A percentile compares a stretch with the other conserved stretches of the same genome.
Evolutionary conservation across 306 rosid genomes (phyloP).

Genomic region (Pterocarpus macrocarpus): DNA sequence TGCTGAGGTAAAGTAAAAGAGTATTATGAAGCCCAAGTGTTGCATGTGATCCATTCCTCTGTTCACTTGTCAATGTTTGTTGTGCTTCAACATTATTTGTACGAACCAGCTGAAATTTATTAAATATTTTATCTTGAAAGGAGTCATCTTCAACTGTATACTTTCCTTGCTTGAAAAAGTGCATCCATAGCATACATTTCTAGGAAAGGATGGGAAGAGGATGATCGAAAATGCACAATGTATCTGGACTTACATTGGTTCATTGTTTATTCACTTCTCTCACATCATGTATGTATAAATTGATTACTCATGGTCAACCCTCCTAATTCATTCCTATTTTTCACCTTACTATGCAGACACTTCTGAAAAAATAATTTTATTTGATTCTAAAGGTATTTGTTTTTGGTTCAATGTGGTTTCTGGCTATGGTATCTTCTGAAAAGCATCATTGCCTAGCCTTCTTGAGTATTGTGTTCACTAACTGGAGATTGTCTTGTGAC

Average conservation of each 20-base stretch:
- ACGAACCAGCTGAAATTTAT: conserved; percentile 12
- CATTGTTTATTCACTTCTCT: conserved; percentile 1
- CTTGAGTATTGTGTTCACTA: conserved; percentile 33
- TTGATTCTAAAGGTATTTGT: neutral
- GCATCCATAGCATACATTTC: neutral
- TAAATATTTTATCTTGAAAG: neutral
- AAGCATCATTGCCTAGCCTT: conserved; percentile 18
- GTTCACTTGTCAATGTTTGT: conserved; percentile 9
- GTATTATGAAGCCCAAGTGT: conserved; percentile 9
- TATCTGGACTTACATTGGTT: conserved; percentile 23
- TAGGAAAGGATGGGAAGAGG: conserved; percentile 17
- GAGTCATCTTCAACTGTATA: conserved; percentile 21
- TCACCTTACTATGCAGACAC: neutral
- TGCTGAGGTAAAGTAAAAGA: conserved; percentile 7
- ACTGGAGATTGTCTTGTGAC: conserved; percentile 46
- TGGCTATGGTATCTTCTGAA: conserved; percentile 20
- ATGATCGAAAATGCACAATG: neutral
- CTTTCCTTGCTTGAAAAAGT: neutral
- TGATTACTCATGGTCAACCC: neutral
- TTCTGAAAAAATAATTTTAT: neutral
- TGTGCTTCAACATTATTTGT: conserved; percentile 12
- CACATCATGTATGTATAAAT: neutral
- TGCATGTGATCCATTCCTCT: conserved; percentile 28
- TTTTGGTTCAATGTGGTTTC: conserved; percentile 27
- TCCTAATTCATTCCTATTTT: neutral